phyloP scores from a whole-genome alignment of 306 rosid genomes.

The Fragaria iinumae region DNA sequence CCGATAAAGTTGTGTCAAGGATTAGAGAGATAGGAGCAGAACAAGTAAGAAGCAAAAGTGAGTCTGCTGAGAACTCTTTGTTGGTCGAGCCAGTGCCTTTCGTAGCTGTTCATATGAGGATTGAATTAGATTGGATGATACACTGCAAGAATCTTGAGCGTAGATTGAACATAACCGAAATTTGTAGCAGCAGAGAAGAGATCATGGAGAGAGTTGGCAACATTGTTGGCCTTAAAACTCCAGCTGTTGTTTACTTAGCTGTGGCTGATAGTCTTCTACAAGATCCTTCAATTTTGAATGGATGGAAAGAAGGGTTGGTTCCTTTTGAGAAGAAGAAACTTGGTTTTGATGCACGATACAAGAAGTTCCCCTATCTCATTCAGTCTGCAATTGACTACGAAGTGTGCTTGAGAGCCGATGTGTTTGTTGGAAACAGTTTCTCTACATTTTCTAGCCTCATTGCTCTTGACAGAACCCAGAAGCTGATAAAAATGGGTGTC shows the following conservation, averaged over 20 bases:
- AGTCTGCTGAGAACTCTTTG: slow-evolving; percentile 3
- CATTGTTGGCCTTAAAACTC: slow-evolving; percentile 40
- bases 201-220: slow-evolving; percentile 66
- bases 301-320: slow-evolving; percentile 67
- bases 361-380: slow-evolving; percentile 74
- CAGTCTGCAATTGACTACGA: slow-evolving; percentile 92
- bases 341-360: slow-evolving; percentile 55
- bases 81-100: slow-evolving; percentile 39
- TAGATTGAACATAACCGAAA: slow-evolving; percentile 56
- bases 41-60: slow-evolving; percentile 22
- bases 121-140: slow-evolving; percentile 95
- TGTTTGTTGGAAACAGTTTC: slow-evolving; percentile 89
- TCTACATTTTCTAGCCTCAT: slow-evolving; percentile 90
- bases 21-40: slow-evolving; percentile 53
- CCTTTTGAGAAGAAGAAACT: slow-evolving; percentile 80
- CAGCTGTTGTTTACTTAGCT: slow-evolving; percentile 66
- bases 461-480: slow-evolving; percentile 84
- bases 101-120: slow-evolving; percentile 89
- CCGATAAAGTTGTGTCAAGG: slow-evolving; percentile 60
- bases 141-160: slow-evolving; percentile 81
- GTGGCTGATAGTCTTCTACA: slow-evolving; percentile 78
- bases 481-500: slow-evolving; percentile 45
- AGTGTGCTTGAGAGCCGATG: slow-evolving; percentile 74
- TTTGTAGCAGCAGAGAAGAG: slow-evolving; percentile 82
- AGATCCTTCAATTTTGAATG: slow-evolving; percentile 56